Base-by-base conservation (phyloP, 371 early-diverging fungal genomes). In the Coemansia sp. region DNA sequence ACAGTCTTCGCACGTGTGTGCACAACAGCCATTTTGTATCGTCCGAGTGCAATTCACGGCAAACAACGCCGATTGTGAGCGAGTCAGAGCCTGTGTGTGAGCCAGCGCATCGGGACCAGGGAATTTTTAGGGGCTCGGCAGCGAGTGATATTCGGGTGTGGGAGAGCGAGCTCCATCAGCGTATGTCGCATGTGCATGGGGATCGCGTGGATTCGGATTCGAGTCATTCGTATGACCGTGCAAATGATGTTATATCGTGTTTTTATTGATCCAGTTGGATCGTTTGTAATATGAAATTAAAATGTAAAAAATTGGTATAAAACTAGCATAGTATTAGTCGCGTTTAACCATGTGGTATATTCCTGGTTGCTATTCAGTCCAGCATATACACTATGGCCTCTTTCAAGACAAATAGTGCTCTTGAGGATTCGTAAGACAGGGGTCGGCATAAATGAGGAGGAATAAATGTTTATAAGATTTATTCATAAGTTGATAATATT, bases 141-240 rank as follows among this genome's bases (percentile, higher is more conserved):
- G 14, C 39, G 40, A 21, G 58, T 40, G 66, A 68, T 37, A 61
- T 75, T 12, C 53, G 58, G 3, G 25, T 23, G 44, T 75, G 77
- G 77, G 77, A 71, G 57, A 42, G 62, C 50, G 77, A 75, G 53
- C 71, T 75, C 68, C 58, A 75, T 50, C 44, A 50, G 23, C 53
- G 72, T 12, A 26, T 51, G 51, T 11, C 64, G 18, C 55, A 40
- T 25, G 8, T 44, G 23, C 50, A 21, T 21, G 48, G 60, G 28
- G 67, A 72, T 6, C 71, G 65, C 59, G 64, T 63, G 63, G 67
- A 64, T 9, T n/a, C 52, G 26, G 64, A 55, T 53, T 68, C 67
- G 16, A 67, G 21, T 21, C 51, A 51, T 57, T 61, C 63, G 50
- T 63, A 70, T 28, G 64, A 54, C n/a, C 28, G 58, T 53, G 55